Percentiles rank a stretch among this genome's conserved stretches.
Conservation (phyloP, 2,329 filamentous ascomycete species). For the Rachicladosporium sp. region DNA sequence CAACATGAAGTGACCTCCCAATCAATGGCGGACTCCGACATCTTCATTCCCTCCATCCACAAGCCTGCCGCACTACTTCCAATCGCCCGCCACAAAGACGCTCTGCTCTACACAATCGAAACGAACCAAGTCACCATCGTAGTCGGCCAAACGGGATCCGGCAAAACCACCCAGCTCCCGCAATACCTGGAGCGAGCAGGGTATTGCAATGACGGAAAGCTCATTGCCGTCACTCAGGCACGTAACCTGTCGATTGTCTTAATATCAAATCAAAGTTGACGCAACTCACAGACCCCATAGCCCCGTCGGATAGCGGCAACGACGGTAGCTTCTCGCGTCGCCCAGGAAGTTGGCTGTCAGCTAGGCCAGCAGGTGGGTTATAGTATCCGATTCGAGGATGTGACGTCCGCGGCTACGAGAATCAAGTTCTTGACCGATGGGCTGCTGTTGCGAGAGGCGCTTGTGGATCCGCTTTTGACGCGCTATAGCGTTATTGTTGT, state of each 20-base stretch:
- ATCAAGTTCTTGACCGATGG: slow-evolving; percentile 97
- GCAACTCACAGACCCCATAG: slow-evolving; percentile 36
- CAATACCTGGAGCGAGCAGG: slow-evolving; percentile 80
- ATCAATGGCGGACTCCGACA: slow-evolving; percentile 25
- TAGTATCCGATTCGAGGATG: slow-evolving; percentile 83
- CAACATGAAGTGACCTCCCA: too few species aligned
- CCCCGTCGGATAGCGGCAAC: slow-evolving; percentile 83
- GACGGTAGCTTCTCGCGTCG: slow-evolving; percentile 76
- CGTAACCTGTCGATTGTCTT: slow-evolving; percentile 19
- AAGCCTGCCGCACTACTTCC: slow-evolving; percentile 75
- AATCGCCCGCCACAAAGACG: slow-evolving; percentile 70
- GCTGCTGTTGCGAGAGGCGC: slow-evolving; percentile 75
- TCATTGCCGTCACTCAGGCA: slow-evolving; percentile 84
- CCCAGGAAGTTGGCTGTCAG: slow-evolving; percentile 76
- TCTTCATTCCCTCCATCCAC: slow-evolving; percentile 67
- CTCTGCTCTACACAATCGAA: slow-evolving; percentile 75
- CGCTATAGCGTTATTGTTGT: slow-evolving; percentile 96
- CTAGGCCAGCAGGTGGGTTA: slow-evolving; percentile 80
- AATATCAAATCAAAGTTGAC: slow-evolving; percentile 13
- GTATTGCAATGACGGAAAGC: slow-evolving; percentile 74
- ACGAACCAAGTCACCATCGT: slow-evolving; percentile 75
- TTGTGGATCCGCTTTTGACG: slow-evolving; percentile 82
- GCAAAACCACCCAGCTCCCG: slow-evolving; percentile 91
- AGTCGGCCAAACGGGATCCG: slow-evolving; percentile 85
- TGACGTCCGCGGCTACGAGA: slow-evolving; percentile 68